Evolutionary conservation across 2,329 filamentous ascomycete species (phyloP).

Genomic region (Colletotrichum neosansevieriae): DNA sequence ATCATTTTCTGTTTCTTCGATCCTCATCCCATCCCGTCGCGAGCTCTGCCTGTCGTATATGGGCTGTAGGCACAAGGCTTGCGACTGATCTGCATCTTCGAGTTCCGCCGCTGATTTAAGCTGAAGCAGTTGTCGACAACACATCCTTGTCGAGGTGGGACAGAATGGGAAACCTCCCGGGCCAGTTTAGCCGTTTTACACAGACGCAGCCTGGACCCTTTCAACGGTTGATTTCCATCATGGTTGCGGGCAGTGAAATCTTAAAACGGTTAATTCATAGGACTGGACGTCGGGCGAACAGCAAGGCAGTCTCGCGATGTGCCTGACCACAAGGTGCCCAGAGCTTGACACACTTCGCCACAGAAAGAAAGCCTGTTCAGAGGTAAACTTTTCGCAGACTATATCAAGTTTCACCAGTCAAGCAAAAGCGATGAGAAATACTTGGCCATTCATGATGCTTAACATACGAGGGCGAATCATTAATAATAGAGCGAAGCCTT

Average conservation of each 20-base stretch:
- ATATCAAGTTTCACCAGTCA: too few relatives aligned
- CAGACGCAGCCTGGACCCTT: not conserved
- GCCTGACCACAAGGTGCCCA: not conserved
- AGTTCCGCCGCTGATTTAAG: not conserved
- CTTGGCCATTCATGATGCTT: too few relatives aligned
- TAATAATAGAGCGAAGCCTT: too few relatives aligned
- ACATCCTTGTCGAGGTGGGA: conserved; percentile 6
- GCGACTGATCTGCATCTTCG: not conserved
- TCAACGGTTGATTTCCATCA: too few relatives aligned
- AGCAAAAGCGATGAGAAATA: too few relatives aligned
- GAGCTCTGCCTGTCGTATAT: not conserved
- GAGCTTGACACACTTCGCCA: not conserved
- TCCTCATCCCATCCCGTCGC: not conserved
- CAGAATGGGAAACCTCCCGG: conserved; percentile 1
- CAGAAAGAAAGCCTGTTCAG: not conserved
- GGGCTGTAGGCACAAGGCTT: not conserved
- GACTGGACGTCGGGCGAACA: not conserved
- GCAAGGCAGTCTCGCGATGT: not conserved
- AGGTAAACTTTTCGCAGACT: too few relatives aligned
- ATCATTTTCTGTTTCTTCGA: not conserved
- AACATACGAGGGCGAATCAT: too few relatives aligned
- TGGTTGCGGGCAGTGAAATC: too few relatives aligned
- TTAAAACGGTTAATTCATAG: too few relatives aligned
- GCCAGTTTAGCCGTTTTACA: not conserved
- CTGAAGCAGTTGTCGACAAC: conserved; percentile 2